Conservation (phyloP, 1,139 yeast species). For the Hemisphaericaspora lyxosophila region DNA sequence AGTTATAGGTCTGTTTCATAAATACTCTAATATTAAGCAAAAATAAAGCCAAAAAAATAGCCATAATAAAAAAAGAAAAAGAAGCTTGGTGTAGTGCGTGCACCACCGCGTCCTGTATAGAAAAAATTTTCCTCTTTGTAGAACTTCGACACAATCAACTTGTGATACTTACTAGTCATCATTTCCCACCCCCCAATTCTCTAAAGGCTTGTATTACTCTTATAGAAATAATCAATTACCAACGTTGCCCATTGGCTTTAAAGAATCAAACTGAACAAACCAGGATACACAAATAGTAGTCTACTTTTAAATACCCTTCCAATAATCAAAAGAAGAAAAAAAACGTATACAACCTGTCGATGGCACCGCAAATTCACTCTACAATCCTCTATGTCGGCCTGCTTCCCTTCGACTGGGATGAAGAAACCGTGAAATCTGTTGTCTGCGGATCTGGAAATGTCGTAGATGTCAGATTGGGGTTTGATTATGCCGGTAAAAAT, state of each 20-base stretch:
- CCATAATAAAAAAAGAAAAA: neutral
- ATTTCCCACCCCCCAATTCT: neutral
- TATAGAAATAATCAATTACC: neutral
- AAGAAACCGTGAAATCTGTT: slow-evolving; percentile 51
- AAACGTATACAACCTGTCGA: neutral
- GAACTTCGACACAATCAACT: neutral
- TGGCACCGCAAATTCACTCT: slow-evolving; percentile 19
- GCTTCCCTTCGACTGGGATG: slow-evolving; percentile 67
- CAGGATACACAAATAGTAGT: too few species aligned
- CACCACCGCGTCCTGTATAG: neutral
- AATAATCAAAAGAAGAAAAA: neutral
- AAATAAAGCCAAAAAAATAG: neutral
- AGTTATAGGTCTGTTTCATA: too few species aligned
- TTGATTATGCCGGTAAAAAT: slow-evolving; percentile 61
- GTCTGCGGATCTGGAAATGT: slow-evolving; percentile 66
- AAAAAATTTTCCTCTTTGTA: neutral
- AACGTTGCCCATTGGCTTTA: neutral
- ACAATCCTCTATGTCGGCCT: slow-evolving; percentile 58
- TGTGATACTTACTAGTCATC: neutral
- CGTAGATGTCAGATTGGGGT: slow-evolving; percentile 61
- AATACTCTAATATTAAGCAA: neutral
- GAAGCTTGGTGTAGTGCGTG: too few species aligned
- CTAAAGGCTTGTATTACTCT: slow-evolving; percentile 3
- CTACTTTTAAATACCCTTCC: too few species aligned
- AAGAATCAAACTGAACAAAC: too few species aligned